These are phyloP conservation scores for Fraxinus dipetala DNA, from an alignment of 305 asterid genomes.

Conservation along the genomic window DNA sequence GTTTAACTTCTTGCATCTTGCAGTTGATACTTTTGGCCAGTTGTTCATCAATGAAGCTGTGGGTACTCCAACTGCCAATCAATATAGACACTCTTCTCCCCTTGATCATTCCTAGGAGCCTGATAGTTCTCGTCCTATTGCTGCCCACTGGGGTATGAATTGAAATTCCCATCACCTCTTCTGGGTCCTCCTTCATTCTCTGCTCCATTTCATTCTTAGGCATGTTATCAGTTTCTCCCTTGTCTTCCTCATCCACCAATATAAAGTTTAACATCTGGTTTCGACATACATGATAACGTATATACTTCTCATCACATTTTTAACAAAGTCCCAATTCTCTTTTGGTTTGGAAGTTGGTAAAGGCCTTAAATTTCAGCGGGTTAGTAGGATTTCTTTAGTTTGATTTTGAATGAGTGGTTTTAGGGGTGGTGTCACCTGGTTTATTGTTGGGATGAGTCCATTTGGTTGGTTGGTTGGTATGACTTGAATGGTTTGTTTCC, in stretches of 20 bases:
- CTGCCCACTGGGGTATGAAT: neutral
- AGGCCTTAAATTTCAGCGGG: too few relatives aligned
- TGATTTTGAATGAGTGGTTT: neutral
- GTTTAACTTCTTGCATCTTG: neutral
- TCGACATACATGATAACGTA: too few relatives aligned
- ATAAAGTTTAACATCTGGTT: too few relatives aligned
- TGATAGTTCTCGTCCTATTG: neutral
- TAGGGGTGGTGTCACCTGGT: neutral
- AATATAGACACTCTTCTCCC: neutral
- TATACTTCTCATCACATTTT: too few relatives aligned
- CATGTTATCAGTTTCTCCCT: neutral
- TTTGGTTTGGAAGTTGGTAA: too few relatives aligned
- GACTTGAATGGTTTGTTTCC: neutral
- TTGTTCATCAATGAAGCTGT: neutral
- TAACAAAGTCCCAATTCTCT: too few relatives aligned
- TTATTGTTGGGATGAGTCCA: neutral
- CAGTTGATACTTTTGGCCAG: neutral
- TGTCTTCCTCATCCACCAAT: neutral
- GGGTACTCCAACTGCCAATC: neutral
- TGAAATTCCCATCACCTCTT: neutral
- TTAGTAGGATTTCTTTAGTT: too few relatives aligned
- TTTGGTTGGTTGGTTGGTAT: neutral
- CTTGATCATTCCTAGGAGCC: neutral
- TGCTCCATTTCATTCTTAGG: neutral
- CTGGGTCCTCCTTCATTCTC: neutral